Evolutionary conservation across 192 early-diverging fungal species (phyloP).

Genomic region (Cladochytrium replicatum): DNA sequence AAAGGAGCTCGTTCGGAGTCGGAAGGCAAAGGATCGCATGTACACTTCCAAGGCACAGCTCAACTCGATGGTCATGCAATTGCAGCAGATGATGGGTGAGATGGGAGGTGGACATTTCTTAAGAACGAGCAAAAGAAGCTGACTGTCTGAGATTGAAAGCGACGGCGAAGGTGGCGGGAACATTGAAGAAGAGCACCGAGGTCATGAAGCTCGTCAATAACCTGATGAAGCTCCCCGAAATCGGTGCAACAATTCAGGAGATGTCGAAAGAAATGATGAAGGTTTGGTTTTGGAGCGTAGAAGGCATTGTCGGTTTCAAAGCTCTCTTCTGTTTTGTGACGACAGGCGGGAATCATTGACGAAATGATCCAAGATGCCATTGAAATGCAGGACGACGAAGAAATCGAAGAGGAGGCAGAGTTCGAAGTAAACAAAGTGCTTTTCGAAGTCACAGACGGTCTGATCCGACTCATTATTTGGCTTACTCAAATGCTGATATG

Average conservation of each 20-base stretch:
- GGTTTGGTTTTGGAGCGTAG: conserved; percentile 27
- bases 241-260: conserved; percentile 76
- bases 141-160: conserved; percentile 34
- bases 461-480: too few relatives aligned
- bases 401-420: conserved; percentile 87
- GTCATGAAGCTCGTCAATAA: conserved; percentile 88
- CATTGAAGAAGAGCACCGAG: conserved; percentile 74
- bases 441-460: conserved; percentile 82
- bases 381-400: conserved; percentile 78
- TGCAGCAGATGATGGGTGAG: conserved; percentile 79
- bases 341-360: conserved; percentile 85
- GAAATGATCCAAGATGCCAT: conserved; percentile 92
- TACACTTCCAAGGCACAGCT: conserved; percentile 85
- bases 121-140: background rate
- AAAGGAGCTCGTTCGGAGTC: conserved; percentile 69
- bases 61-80: conserved; percentile 80
- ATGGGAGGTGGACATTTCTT: background rate
- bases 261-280: conserved; percentile 96
- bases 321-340: background rate
- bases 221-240: conserved; percentile 76
- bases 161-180: conserved; percentile 77
- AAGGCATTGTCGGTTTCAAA: conserved; percentile 1
- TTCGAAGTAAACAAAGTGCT: conserved; percentile 88
- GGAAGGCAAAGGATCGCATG: conserved; percentile 70
- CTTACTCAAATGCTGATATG: too few relatives aligned